A percentile compares a stretch with the other conserved stretches of the same genome.
Conservation (phyloP, 441 rosid genomes). For the Populus hybrid region DNA sequence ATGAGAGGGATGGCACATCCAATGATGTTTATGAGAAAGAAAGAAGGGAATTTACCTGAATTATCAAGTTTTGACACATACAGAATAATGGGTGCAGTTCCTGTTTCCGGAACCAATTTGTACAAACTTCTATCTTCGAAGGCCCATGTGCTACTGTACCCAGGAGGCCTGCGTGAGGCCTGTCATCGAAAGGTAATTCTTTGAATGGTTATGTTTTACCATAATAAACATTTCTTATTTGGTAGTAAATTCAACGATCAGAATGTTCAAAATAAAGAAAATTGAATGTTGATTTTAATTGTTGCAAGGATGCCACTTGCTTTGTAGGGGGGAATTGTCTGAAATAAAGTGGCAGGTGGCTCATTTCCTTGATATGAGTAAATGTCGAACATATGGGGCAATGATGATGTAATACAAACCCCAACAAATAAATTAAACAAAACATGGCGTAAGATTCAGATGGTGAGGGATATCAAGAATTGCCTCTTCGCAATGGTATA, state of each 20-base stretch:
- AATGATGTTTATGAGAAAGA: constrained; percentile 36
- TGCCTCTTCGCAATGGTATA: no score
- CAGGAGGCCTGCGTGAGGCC: constrained; percentile 86
- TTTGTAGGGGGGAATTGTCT: background rate
- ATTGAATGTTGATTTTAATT: background rate
- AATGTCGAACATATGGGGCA: background rate
- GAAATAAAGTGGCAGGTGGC: background rate
- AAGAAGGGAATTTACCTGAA: constrained; percentile 40
- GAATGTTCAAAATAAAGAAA: background rate
- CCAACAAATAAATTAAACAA: background rate
- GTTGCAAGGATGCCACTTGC: background rate
- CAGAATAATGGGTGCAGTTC: constrained; percentile 75
- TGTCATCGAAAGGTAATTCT: constrained; percentile 64
- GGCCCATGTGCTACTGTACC: constrained; percentile 65
- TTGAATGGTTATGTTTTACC: background rate
- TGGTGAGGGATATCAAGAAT: background rate
- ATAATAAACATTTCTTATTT: background rate
- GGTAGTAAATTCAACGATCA: background rate
- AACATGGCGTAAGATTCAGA: background rate
- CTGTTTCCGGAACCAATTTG: constrained; percentile 58
- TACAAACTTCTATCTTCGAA: constrained; percentile 64
- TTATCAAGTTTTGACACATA: constrained; percentile 36
- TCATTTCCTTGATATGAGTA: background rate
- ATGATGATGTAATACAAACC: background rate
- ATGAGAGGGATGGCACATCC: constrained; percentile 79